These are phyloP conservation scores for Calcarisporium arbuscula DNA, from an alignment of 2,329 filamentous ascomycete genomes.

Conservation along the genomic window DNA sequence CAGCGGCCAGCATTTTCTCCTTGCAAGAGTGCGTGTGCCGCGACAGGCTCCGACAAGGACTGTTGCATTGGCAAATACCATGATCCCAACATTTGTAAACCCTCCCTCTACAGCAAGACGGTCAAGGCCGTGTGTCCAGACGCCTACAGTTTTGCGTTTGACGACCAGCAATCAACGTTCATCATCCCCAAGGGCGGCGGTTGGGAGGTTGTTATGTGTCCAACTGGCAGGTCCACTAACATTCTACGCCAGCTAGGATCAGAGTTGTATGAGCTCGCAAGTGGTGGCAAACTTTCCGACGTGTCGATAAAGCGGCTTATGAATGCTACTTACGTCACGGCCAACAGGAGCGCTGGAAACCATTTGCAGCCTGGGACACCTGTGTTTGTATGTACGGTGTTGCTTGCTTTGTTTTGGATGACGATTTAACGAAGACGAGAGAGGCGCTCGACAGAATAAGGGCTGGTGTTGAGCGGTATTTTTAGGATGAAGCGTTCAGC, in stretches of 20 bases:
- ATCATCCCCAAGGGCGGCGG: conserved; percentile 62
- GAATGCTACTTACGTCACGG: conserved; percentile 28
- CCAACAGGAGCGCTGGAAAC: conserved; percentile 20
- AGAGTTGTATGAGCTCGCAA: conserved; percentile 42
- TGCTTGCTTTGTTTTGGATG: too few relatives aligned
- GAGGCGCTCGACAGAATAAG: too few relatives aligned
- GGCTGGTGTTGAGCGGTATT: too few relatives aligned
- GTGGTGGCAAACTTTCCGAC: conserved; percentile 30
- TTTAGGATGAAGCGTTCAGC: too few relatives aligned
- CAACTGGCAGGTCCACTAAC: conserved; percentile 52
- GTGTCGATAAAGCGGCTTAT: conserved; percentile 23
- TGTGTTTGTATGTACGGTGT: too few relatives aligned
- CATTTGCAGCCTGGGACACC: too few relatives aligned
- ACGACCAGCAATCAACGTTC: conserved; percentile 53
- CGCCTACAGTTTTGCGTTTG: conserved; percentile 72
- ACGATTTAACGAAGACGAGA: too few relatives aligned
- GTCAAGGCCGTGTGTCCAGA: conserved; percentile 77
- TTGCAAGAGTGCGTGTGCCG: conserved; percentile 70
- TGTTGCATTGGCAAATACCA: conserved; percentile 70
- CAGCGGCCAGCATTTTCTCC: conserved; percentile 67
- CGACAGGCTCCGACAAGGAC: conserved; percentile 58
- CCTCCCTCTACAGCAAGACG: conserved; percentile 59
- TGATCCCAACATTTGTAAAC: conserved; percentile 55
- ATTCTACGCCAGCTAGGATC: conserved; percentile 47
- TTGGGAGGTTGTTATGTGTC: conserved; percentile 76